Conservation (phyloP, 768 basidiomycete genomes). For the Pulveroboletus frians region DNA sequence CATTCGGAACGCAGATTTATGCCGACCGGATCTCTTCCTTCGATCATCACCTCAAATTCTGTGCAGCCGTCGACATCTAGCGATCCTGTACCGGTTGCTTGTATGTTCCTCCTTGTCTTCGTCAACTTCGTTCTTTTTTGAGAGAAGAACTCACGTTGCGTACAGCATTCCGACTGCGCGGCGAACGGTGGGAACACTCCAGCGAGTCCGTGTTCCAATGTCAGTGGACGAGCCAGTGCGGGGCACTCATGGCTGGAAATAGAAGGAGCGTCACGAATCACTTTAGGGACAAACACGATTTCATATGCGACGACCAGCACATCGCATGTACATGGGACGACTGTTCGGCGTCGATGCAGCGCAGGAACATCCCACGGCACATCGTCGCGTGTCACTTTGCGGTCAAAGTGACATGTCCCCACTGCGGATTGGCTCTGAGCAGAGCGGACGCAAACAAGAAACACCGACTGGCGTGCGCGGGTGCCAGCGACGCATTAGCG, state of each 20-base stretch:
- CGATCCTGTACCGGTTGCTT: conserved; percentile 3
- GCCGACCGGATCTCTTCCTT: neutral
- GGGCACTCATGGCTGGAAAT: conserved; percentile 15
- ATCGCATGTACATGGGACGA: conserved; percentile 16
- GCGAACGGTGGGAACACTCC: conserved; percentile 6
- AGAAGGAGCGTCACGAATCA: conserved; percentile 17
- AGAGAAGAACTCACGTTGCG: conserved; percentile 3
- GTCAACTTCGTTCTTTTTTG: neutral
- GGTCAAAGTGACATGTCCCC: conserved; percentile 17
- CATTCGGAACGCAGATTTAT: neutral
- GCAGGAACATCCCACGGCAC: conserved; percentile 24
- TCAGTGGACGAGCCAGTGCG: conserved; percentile 17
- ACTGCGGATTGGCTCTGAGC: conserved; percentile 16
- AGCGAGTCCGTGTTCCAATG: conserved; percentile 15
- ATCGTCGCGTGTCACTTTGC: conserved; percentile 22
- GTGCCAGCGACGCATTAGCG: neutral
- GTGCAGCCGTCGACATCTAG: neutral
- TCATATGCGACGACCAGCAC: conserved; percentile 13
- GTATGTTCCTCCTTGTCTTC: conserved; percentile 9
- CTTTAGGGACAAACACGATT: conserved; percentile 18
- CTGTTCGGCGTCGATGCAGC: conserved; percentile 17
- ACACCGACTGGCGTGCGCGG: conserved; percentile 13
- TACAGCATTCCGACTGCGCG: conserved; percentile 11
- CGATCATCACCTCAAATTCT: neutral
- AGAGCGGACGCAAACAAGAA: conserved; percentile 24